These are phyloP conservation scores for Aspergillus steynii DNA, from an alignment of 495 filamentous ascomycete genomes.

Conservation along the genomic window DNA sequence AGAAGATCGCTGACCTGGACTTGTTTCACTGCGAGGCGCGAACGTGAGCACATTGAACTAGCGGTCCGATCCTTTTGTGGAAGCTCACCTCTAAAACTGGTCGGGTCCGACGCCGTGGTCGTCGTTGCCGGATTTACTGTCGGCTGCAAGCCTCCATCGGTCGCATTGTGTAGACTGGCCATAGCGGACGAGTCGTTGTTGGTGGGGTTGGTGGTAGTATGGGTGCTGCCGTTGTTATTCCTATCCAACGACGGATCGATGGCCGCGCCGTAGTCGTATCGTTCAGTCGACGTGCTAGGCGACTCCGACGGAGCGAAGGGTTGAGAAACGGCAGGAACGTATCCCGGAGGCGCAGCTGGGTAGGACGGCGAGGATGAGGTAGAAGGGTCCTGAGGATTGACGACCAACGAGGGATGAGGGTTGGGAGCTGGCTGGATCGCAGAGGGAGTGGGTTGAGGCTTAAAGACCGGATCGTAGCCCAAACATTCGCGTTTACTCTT, in stretches of 20 bases:
- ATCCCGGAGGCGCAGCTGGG: slow-evolving; percentile 55
- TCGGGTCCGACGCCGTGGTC: slow-evolving; percentile 29
- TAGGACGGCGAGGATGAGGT: slow-evolving; percentile 31
- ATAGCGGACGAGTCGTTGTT: slow-evolving; percentile 26
- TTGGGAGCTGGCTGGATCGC: slow-evolving; percentile 76
- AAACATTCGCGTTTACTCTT: slow-evolving; percentile 97
- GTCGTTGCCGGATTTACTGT: slow-evolving; percentile 33
- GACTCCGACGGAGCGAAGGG: slow-evolving; percentile 59
- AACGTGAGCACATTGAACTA: slow-evolving; percentile 5
- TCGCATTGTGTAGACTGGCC: slow-evolving; percentile 39
- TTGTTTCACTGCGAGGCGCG: slow-evolving; percentile 56
- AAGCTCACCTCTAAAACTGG: slow-evolving; percentile 40
- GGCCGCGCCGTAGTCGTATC: slow-evolving; percentile 56
- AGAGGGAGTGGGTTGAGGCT: slow-evolving; percentile 73
- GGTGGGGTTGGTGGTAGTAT: neutral
- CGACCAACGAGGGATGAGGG: slow-evolving; percentile 48
- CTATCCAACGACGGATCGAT: slow-evolving; percentile 75
- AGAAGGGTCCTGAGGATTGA: slow-evolving; percentile 46
- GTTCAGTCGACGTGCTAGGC: slow-evolving; percentile 47
- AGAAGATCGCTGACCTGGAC: slow-evolving; percentile 78
- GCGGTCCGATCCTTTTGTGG: neutral
- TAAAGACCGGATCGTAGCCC: slow-evolving; percentile 98
- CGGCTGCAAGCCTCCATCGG: slow-evolving; percentile 29
- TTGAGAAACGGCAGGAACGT: slow-evolving; percentile 59
- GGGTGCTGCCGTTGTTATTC: slow-evolving; percentile 14